Evolutionary conservation across 257 asterid genomes (phyloP).

Genomic region (Salvia hispanica): DNA sequence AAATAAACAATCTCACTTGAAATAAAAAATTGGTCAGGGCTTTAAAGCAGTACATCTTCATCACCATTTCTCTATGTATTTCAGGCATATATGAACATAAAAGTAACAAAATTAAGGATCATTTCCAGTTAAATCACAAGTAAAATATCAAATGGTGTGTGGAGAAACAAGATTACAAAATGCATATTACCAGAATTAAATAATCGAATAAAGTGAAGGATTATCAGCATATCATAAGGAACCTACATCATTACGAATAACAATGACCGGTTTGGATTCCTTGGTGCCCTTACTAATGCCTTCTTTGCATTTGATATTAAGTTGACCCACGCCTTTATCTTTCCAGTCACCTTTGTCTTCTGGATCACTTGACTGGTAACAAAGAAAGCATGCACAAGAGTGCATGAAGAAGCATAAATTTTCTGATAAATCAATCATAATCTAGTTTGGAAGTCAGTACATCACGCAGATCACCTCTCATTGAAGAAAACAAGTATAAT

Average conservation of each 20-base stretch:
- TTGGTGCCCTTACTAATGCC: slow-evolving; percentile 77
- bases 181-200: neutral
- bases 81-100: neutral
- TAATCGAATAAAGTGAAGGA: slow-evolving; percentile 7
- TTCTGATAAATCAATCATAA: slow-evolving; percentile 18
- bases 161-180: neutral
- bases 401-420: slow-evolving; percentile 11
- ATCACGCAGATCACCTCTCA: neutral
- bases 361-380: slow-evolving; percentile 78
- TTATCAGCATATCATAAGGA: slow-evolving; percentile 25
- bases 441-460: slow-evolving; percentile 15
- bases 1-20: neutral
- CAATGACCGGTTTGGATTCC: slow-evolving; percentile 87
- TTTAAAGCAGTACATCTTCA: too few relatives aligned
- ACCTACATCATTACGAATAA: slow-evolving; percentile 93
- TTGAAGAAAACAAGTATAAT: neutral
- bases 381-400: slow-evolving; percentile 28
- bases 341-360: slow-evolving; percentile 82
- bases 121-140: neutral
- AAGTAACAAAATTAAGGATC: neutral
- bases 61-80: neutral
- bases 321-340: slow-evolving; percentile 90
- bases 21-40: too few relatives aligned
- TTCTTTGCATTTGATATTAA: slow-evolving; percentile 86
- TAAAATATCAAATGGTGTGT: neutral